Percentiles rank a stretch among this genome's conserved stretches.
Evolutionary conservation across 306 rosid species (phyloP).

Genomic region (Quercus variabilis): DNA sequence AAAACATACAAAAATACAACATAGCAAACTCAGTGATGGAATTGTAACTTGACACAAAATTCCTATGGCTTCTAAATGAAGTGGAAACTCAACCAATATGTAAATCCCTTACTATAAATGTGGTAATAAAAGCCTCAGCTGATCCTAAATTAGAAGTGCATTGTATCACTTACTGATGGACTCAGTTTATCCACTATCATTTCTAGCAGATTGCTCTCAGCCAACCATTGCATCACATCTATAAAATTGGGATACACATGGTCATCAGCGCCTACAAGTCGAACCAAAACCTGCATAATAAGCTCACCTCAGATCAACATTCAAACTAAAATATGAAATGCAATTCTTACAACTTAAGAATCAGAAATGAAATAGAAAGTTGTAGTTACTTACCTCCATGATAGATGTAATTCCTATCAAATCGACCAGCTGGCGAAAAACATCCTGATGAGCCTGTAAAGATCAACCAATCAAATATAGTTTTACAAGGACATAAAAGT

Average conservation of each 20-base stretch:
- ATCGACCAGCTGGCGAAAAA: slow-evolving; percentile 84
- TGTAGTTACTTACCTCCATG: slow-evolving; percentile 72
- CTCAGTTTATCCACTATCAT: slow-evolving; percentile 92
- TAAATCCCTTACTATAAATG: background rate
- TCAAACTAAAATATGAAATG: slow-evolving; percentile 8
- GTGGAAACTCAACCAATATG: background rate
- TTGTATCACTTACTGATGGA: slow-evolving; percentile 69
- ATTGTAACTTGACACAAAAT: background rate
- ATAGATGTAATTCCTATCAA: slow-evolving; percentile 97
- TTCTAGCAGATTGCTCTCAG: slow-evolving; percentile 91
- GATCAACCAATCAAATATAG: slow-evolving; percentile 14
- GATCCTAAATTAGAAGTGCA: slow-evolving; percentile 14
- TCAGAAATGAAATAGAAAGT: background rate
- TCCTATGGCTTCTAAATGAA: background rate
- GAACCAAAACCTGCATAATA: slow-evolving; percentile 80
- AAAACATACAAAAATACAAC: background rate
- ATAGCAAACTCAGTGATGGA: background rate
- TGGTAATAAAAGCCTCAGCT: background rate
- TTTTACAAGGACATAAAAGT: slow-evolving; percentile 4
- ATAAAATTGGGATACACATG: slow-evolving; percentile 90
- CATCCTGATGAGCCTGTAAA: slow-evolving; percentile 89
- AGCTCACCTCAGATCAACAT: slow-evolving; percentile 23
- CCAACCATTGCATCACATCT: slow-evolving; percentile 97
- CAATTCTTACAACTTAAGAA: background rate
- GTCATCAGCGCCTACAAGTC: slow-evolving; percentile 90